Evolutionary conservation across 2,329 filamentous ascomycete genomes (phyloP).

Genomic region (Akanthomyces lecanii): DNA sequence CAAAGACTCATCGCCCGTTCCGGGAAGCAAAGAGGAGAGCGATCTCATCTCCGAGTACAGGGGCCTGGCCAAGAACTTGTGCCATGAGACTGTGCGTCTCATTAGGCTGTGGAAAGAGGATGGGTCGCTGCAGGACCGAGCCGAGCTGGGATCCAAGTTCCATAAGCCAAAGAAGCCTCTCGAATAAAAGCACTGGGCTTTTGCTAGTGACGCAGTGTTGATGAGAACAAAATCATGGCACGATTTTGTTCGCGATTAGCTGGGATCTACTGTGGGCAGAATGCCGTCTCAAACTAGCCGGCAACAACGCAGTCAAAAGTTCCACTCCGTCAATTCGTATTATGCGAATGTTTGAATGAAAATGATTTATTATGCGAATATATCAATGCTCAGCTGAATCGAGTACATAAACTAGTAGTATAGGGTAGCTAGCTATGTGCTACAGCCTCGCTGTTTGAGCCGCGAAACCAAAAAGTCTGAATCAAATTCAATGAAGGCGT

Average conservation of each 20-base stretch:
- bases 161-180: neutral
- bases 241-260: neutral
- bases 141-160: neutral
- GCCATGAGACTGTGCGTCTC: neutral
- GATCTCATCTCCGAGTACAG: neutral
- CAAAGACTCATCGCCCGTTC: neutral
- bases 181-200: neutral
- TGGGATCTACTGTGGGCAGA: neutral
- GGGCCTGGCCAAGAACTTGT: slow-evolving; percentile 1
- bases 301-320: neutral
- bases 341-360: neutral
- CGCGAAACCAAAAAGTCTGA: neutral
- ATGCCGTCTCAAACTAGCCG: neutral
- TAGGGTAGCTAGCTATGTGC: neutral
- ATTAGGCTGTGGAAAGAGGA: neutral
- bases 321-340: neutral
- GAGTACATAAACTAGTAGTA: neutral
- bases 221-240: neutral
- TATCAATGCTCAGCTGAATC: neutral
- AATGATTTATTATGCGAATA: neutral
- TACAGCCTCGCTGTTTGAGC: neutral
- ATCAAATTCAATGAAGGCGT: neutral
- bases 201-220: neutral
- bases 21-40: slow-evolving; percentile 1
- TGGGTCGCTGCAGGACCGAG: neutral